Percentiles rank a stretch among this genome's conserved stretches.
Evolutionary conservation across 2,329 filamentous ascomycete genomes (phyloP).

Genomic region (Trichoderma sp.): DNA sequence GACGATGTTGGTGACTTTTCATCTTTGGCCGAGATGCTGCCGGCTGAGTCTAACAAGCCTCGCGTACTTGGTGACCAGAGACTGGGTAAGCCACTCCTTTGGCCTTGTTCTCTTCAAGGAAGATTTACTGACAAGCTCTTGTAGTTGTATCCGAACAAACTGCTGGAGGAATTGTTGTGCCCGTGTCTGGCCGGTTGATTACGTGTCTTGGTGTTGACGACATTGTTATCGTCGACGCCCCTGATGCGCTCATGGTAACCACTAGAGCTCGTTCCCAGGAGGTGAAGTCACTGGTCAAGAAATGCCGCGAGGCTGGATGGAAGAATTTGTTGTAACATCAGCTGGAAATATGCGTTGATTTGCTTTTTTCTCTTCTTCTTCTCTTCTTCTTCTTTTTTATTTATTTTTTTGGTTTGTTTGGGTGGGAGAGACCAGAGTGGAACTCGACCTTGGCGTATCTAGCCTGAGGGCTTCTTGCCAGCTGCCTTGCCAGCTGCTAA

Average conservation of each 20-base stretch:
- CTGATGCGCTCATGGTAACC: conserved; percentile 29
- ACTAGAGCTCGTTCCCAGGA: conserved; percentile 29
- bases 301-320: conserved; percentile 27
- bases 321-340: conserved; percentile 24
- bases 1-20: conserved; percentile 31
- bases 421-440: not conserved
- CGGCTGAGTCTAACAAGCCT: conserved; percentile 27
- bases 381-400: not conserved
- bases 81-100: conserved; percentile 21
- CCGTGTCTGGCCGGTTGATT: conserved; percentile 27
- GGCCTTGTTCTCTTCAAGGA: rapidly evolving
- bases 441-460: not conserved
- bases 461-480: not conserved
- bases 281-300: conserved; percentile 29
- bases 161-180: conserved; percentile 28
- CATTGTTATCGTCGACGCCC: conserved; percentile 28
- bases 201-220: conserved; percentile 29
- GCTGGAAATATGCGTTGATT: not conserved
- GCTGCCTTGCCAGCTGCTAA: not conserved
- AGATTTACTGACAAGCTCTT: not conserved
- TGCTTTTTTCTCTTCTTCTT: not conserved
- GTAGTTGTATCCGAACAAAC: conserved; percentile 28
- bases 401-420: not conserved
- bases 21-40: conserved; percentile 29
- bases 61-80: conserved; percentile 26